Evolutionary conservation across 225 moss, liverwort and hornwort genomes (phyloP), one percentile per base, ranked within the genome.

Genomic region (Polytrichum formosum): DNA sequence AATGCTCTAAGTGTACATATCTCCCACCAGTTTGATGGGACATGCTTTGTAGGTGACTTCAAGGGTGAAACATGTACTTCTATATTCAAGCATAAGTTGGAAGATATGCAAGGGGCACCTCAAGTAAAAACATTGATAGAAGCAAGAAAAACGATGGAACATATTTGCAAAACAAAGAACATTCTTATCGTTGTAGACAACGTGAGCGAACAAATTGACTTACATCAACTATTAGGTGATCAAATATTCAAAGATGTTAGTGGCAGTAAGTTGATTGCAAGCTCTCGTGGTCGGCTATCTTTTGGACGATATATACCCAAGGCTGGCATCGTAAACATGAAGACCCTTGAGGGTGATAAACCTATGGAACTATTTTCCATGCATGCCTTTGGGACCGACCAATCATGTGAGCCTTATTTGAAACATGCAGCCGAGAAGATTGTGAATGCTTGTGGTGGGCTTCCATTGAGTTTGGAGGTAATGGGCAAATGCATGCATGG

Each of bases 131-230:
- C 63, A 7, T 63, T 63, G 9, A 5, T 64, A 16, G 29, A 64
- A 29, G 64, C 7, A 70, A 28, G 37, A 61, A 9, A 37, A 10
- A 61, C 37, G 18, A 31, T 70, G 0, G 35, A 61, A 37, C 21
- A 30, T 29, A 10, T 60, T 46, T 17, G 21, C 4, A 29, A 21
- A 7, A 60, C 22, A 22, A 29, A 61, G 18, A 70, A 60, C 4
- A 56, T 33, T 59, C 70, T 70, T 31, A 61, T 70, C 2, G 19
- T 70, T 20, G 6, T 70, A 4, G 70, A 70, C 61, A 31, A 61
- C 30, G 35, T 70, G 22, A 17, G 29, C 9, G 0, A 25, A 7
- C 7, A 61, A 22, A 16, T 18, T 22, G 59, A 55, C 18, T 56
- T 70, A 55, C 22, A 70, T 61, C 59, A 61, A 29, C 5, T 70